Conservation (phyloP, 2,329 filamentous ascomycete genomes). For the Myriosclerotinia curreyana region DNA sequence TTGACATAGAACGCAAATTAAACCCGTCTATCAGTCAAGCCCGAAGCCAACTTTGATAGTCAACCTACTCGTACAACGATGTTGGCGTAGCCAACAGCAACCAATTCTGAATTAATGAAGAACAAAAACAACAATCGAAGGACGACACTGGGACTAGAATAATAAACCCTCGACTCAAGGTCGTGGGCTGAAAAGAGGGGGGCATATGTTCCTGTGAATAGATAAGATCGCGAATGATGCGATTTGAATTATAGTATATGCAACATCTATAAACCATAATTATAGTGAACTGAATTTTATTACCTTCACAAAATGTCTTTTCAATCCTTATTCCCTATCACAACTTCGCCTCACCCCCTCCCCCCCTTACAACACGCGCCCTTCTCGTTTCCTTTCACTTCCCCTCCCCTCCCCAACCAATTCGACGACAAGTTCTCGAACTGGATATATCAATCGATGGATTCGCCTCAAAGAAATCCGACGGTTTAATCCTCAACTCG, state of each 20-base stretch:
- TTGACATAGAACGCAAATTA: neutral
- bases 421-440: conserved; percentile 8
- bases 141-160: neutral
- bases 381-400: neutral
- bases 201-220: too few relatives aligned
- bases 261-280: neutral
- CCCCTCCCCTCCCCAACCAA: neutral
- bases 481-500: conserved; percentile 58
- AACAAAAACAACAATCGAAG: neutral
- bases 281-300: neutral
- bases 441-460: conserved; percentile 47
- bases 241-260: neutral
- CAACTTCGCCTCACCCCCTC: neutral
- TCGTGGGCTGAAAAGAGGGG: neutral
- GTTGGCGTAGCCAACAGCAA: neutral
- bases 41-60: neutral
- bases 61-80: neutral
- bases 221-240: neutral
- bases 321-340: neutral
- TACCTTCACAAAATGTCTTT: neutral
- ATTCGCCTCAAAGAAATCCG: conserved; percentile 50
- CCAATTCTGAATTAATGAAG: neutral
- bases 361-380: neutral
- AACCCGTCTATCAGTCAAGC: neutral
- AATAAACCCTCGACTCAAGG: too few relatives aligned